Evolutionary conservation across 345 rosid genomes (phyloP).

Genomic region (Murraya paniculata): DNA sequence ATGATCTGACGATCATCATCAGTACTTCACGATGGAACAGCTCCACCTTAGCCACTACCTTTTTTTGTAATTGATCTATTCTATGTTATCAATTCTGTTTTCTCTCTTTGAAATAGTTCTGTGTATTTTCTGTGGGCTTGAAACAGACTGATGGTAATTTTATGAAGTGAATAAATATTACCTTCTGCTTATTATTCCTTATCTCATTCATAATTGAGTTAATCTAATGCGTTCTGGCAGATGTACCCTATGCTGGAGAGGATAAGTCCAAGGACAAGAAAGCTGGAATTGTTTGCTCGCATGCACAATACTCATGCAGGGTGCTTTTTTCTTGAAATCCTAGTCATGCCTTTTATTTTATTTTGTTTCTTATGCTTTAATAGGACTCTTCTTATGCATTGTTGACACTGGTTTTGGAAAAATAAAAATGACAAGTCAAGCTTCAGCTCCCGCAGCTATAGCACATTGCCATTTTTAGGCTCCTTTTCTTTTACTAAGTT

Average conservation of each 20-base stretch:
- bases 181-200: neutral
- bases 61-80: neutral
- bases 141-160: neutral
- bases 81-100: neutral
- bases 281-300: constrained; percentile 92
- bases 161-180: neutral
- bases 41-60: too few relatives aligned
- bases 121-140: constrained; percentile 4
- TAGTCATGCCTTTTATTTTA: neutral
- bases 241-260: constrained; percentile 99
- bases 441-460: neutral
- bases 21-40: too few relatives aligned
- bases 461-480: neutral
- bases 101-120: neutral
- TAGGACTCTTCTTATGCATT: neutral
- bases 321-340: constrained; percentile 32
- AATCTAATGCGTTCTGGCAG: constrained; percentile 34
- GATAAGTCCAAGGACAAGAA: constrained; percentile 93
- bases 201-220: constrained; percentile 1
- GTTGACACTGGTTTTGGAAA: neutral
- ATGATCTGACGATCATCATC: too few relatives aligned
- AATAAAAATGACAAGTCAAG: neutral
- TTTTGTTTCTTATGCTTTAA: neutral
- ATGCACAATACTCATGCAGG: constrained; percentile 99
- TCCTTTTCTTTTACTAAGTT: neutral